Evolutionary conservation across 2,329 filamentous ascomycete genomes (phyloP), one percentile per base, ranked within the genome.

Genomic region (Clonostachys solani): DNA sequence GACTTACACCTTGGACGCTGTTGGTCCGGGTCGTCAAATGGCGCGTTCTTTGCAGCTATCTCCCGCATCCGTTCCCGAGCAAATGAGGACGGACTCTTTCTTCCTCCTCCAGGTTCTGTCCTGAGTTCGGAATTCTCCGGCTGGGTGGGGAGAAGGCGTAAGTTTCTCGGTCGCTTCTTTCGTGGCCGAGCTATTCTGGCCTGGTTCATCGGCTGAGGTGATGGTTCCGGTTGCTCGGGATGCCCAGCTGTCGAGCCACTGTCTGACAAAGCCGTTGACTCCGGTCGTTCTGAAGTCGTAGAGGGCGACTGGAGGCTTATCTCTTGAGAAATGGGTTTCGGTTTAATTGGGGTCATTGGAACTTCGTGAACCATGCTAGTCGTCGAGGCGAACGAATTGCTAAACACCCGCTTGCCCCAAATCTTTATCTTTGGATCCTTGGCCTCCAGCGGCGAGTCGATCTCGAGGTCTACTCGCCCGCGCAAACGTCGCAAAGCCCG

Each of bases 401-500:
- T 55, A 43, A 70, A 68, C 4, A 71, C 47, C 35, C 61, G 61
- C 49, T 60, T 65, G 17, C 62, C 48, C 66, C 67, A 71, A 10
- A 57, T 53, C 47, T 62, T 67, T 19, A 64, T 50, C 49, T 68
- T 68, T 33, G 53, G 58, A 18, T 70, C 63, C 40, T 50, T 60
- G 5, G 57, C 60, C 43, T 62, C 61, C 5, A 64, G 48, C 2
- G 69, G 57, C 7, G 56, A 60, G 44, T 60, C 59, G 4, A 71
- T 67, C 10, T 74, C 72, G 1, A 73, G 51, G 16, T 72, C 66
- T 3, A 78, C 65, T 13, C 76, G 73, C 47, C 80, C 76, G 42
- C 84, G 73, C 43, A 87, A 64, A 34, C 77, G 73, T 29, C 86
- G 72, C 12, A 90, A 71, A 19, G 86, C 79, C 15, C 87, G 77